Evolutionary conservation across 2,329 filamentous ascomycete genomes (phyloP), one percentile per base, ranked within the genome.

Genomic region (Zymoseptoria crescenta): DNA sequence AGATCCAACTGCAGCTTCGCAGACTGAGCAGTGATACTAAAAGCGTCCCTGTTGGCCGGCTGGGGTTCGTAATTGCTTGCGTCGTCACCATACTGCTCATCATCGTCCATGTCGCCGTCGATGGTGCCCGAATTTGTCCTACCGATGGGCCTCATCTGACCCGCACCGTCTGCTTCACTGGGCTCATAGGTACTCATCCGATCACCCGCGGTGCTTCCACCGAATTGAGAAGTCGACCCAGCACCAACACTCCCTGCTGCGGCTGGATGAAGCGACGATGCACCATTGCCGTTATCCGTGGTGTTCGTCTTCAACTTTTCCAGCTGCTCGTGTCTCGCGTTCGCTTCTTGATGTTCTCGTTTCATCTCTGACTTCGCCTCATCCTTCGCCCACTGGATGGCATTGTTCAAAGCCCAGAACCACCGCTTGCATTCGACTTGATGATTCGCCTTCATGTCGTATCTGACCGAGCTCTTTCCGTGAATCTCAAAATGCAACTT

Each of bases 341-440:
- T 90, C 5, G 87, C 87, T 67, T 87, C 88, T 58, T 85, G 86
- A 7, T 85, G 85, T 35, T 86, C 86, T 61, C 91, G 86, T 65
- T 81, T 86, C 70, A 93, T 87, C 68, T 96, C 93, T 73, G 96
- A 91, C 67, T 88, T 92, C 7, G 91, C 92, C 75, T 97, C 94
- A 70, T 99, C 94, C 74, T 99, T 99, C 63, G 91, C 87, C 88
- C 91, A 97, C 72, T 97, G 94, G 54, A 99, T 99, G 5, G 94
- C 93, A 73, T 99, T 99, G 77, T 99, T 99, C 63, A 99, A 79
- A 0, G 94, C 90, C 94, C 94, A 99, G 75, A 95, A 99, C 94
- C 94, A 99, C 57, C 94, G 85, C 76, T 99, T 99, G 5, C 94
- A 93, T 74, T 99, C 94, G 28, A 97, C 93, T 71, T 96, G 89